These are phyloP conservation scores for Cucurbita maxima DNA, from an alignment of 306 rosid species.

Conservation along the genomic window DNA sequence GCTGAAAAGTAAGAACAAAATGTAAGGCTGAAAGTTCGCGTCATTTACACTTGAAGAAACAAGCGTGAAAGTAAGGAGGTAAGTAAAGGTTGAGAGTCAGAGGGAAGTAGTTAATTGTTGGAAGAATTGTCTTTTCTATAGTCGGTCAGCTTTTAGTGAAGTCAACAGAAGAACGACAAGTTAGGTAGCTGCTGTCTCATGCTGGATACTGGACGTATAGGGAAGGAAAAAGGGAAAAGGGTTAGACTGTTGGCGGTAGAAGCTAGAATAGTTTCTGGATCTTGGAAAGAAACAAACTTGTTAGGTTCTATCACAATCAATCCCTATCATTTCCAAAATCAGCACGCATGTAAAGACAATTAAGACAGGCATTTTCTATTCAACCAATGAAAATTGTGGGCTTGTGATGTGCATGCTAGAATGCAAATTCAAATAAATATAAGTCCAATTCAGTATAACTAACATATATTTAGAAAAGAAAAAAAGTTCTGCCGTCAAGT, in stretches of 20 bases:
- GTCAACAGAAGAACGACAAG: neutral
- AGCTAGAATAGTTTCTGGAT: neutral
- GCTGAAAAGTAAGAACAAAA: slow-evolving; percentile 31
- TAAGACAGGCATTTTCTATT: neutral
- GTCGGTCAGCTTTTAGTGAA: neutral
- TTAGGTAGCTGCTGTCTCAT: neutral
- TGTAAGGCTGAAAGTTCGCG: too few relatives aligned
- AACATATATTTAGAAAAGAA: neutral
- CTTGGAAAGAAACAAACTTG: neutral
- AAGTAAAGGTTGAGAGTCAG: neutral
- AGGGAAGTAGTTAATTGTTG: neutral
- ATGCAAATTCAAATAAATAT: neutral
- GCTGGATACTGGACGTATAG: neutral
- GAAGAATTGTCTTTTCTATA: neutral
- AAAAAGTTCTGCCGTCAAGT: neutral
- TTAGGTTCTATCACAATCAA: neutral
- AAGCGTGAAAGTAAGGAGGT: neutral
- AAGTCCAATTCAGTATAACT: neutral
- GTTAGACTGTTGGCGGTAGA: neutral
- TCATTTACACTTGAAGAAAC: neutral
- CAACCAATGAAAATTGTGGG: neutral
- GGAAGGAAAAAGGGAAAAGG: neutral
- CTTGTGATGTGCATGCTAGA: neutral
- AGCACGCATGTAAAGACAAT: neutral
- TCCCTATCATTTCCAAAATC: neutral